phyloP scores from a whole-genome alignment of 176 grass and related monocot genomes.

The Avena atlantica region DNA sequence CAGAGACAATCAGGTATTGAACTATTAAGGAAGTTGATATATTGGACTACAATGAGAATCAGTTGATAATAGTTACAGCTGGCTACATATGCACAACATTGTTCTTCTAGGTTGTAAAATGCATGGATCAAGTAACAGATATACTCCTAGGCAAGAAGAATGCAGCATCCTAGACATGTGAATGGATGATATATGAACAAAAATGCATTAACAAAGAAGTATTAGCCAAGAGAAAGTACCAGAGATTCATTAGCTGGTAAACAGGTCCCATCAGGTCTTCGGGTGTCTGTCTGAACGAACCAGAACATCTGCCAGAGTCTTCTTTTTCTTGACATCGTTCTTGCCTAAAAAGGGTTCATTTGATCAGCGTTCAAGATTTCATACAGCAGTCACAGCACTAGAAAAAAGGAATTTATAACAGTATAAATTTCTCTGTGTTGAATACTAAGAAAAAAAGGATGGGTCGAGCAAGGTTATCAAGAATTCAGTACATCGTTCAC shows the following conservation, averaged over 20 bases:
- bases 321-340: neutral
- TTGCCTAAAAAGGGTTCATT: conserved; percentile 8
- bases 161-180: neutral
- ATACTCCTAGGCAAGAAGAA: neutral
- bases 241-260: neutral
- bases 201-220: neutral
- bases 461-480: neutral
- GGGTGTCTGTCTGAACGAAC: conserved; percentile 27
- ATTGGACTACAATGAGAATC: neutral
- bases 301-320: conserved; percentile 34
- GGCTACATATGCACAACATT: neutral
- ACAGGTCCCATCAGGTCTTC: conserved; percentile 8
- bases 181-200: neutral
- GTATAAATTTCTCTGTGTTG: neutral
- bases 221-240: conserved; percentile 25
- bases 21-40: neutral
- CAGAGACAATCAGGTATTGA: neutral
- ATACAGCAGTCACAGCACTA: neutral
- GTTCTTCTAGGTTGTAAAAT: neutral
- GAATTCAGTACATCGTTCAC: neutral
- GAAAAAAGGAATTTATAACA: neutral
- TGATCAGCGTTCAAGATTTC: neutral
- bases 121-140: neutral
- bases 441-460: neutral
- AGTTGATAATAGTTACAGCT: neutral